Conservation (phyloP, 2,329 filamentous ascomycete species). For the Talaromyces amestolkiae region DNA sequence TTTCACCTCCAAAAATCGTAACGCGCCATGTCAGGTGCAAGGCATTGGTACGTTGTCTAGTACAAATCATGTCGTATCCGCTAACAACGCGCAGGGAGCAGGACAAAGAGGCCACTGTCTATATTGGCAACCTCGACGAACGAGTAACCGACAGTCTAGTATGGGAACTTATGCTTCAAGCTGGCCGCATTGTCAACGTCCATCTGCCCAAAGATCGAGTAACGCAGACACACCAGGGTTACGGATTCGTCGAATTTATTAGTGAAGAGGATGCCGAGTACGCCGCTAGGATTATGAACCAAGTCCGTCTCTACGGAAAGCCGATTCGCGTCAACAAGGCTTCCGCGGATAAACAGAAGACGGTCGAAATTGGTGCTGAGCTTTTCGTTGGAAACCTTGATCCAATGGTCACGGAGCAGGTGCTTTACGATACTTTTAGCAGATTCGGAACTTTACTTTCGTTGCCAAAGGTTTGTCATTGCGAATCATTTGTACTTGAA, state of each 20-base stretch:
- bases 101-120: constrained; percentile 97
- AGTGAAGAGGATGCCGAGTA: constrained; percentile 95
- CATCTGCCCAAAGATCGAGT: constrained; percentile 98
- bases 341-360: constrained; percentile 88
- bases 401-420: constrained; percentile 89
- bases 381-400: constrained; percentile 96
- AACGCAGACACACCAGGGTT: constrained; percentile 93
- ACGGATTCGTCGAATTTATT: constrained; percentile 98
- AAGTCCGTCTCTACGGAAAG: constrained; percentile 88
- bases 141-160: constrained; percentile 85
- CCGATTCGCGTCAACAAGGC: constrained; percentile 95
- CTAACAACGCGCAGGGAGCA: constrained; percentile 68
- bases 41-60: constrained; percentile 65
- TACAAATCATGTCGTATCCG: background rate
- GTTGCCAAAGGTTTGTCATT: constrained; percentile 69
- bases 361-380: constrained; percentile 90
- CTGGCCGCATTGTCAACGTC: constrained; percentile 94
- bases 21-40: constrained; percentile 62
- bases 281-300: constrained; percentile 94
- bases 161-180: constrained; percentile 98
- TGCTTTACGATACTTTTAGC: constrained; percentile 90
- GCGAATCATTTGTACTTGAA: background rate
- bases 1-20: background rate
- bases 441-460: constrained; percentile 84
- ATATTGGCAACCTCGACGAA: constrained; percentile 98